Base-by-base conservation (phyloP, 495 filamentous ascomycete species). In the Trichocladium uniseriatum region DNA sequence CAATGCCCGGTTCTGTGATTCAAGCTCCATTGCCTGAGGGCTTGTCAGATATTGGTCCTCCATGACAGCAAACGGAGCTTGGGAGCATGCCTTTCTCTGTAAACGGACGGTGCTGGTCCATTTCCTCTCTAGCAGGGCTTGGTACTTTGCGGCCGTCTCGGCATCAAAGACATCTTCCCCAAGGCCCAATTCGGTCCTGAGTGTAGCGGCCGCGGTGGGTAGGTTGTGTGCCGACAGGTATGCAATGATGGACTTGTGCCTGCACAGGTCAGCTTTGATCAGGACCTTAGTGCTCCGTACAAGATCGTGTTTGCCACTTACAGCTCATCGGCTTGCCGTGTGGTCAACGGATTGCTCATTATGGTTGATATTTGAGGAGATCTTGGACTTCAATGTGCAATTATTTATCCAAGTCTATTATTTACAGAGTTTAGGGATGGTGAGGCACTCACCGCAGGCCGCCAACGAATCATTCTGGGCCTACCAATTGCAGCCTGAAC, bases 41-140 rank as follows among this genome's bases (percentile, higher is more conserved):
- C 22, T 11, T 10, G 31, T 44, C 35, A 44, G 41, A 34, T 15
- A 20, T 20, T n/a, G n/a, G n/a, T n/a, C n/a, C n/a, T n/a, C n/a
- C n/a, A n/a, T n/a, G n/a, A n/a, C n/a, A 27, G 24, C 24, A 8
- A 27, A n/a, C n/a, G n/a, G 24, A 27, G 3, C 20, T 5, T 8
- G n/a, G 5, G 14, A 21, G 35, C 43, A 32, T n/a, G 84, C 87
- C 83, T 89, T 95, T 66, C 89, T 94, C 66, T 95, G 90, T 63
- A 96, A 66, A 34, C 90, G 77, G 50, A 91, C 85, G 1, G 89
- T 82, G 55, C 84, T 86, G n/a, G 90, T 96, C 89, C 90, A 96
- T 72, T 96, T 96, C 72, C 89, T 94, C 73, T 95, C 90, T 59
- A 95, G 64, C 19, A 96, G 63, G 9, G 83, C 80, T 59, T 90